A percentile compares a stretch with the other conserved stretches of the same genome.
Conservation (phyloP, 2,329 filamentous ascomycete species). For the Rhexocercosporidium sp. region DNA sequence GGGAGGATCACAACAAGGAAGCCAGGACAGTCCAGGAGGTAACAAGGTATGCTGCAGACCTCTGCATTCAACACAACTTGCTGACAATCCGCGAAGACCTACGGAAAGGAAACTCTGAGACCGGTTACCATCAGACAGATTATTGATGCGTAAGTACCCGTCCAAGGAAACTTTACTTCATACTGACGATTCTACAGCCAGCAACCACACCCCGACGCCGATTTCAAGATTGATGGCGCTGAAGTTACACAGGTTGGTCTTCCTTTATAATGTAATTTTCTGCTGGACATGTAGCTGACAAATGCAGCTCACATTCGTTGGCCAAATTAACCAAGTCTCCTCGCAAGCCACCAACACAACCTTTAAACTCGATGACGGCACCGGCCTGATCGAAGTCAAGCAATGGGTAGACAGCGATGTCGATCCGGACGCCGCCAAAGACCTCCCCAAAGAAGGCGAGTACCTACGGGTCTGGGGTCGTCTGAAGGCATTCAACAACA, state of each 20-base stretch:
- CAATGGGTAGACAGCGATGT: slow-evolving; percentile 69
- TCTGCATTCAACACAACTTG: not conserved
- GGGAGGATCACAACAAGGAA: slow-evolving; percentile 64
- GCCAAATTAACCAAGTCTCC: slow-evolving; percentile 86
- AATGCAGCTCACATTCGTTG: slow-evolving; percentile 80
- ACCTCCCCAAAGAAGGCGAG: slow-evolving; percentile 68
- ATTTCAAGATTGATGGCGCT: slow-evolving; percentile 82
- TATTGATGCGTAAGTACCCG: slow-evolving; percentile 63
- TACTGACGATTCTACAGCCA: slow-evolving; percentile 44
- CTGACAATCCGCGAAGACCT: slow-evolving; percentile 41
- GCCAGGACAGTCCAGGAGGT: slow-evolving; percentile 53
- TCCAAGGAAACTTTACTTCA: not conserved
- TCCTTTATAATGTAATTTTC: not conserved
- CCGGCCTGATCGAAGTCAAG: slow-evolving; percentile 88
- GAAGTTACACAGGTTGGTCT: slow-evolving; percentile 63
- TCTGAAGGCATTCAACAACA: slow-evolving; percentile 83
- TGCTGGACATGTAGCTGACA: slow-evolving; percentile 6
- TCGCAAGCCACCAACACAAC: slow-evolving; percentile 90
- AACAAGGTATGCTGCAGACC: slow-evolving; percentile 47
- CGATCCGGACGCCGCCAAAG: slow-evolving; percentile 50
- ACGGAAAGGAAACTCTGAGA: slow-evolving; percentile 84
- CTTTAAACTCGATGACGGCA: slow-evolving; percentile 94
- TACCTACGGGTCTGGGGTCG: slow-evolving; percentile 88
- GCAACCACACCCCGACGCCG: slow-evolving; percentile 73
- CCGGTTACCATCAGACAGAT: slow-evolving; percentile 97